Percentiles rank a stretch among this genome's conserved stretches.
Evolutionary conservation across 306 rosid species (phyloP).

Genomic region (Psophocarpus tetragonolobus): DNA sequence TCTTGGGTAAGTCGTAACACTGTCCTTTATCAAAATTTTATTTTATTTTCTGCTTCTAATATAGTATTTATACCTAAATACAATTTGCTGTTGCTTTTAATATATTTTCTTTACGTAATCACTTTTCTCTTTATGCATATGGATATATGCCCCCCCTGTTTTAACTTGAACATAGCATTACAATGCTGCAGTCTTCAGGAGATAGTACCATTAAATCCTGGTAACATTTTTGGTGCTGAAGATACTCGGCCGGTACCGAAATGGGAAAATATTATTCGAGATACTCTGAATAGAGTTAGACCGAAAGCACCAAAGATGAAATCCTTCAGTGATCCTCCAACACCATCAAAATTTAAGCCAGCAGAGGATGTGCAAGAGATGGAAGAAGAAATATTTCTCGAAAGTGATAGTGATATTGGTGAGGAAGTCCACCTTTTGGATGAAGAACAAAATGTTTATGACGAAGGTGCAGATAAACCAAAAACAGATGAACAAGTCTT

Average conservation of each 20-base stretch:
- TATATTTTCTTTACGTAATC: neutral
- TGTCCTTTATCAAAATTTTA: neutral
- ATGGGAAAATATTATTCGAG: slow-evolving; percentile 85
- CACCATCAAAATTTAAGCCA: slow-evolving; percentile 87
- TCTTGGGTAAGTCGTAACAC: slow-evolving; percentile 62
- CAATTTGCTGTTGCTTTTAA: neutral
- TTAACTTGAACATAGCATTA: slow-evolving; percentile 28
- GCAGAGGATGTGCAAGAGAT: slow-evolving; percentile 57
- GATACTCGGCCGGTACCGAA: slow-evolving; percentile 71
- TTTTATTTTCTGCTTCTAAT: neutral
- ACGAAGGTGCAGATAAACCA: slow-evolving; percentile 29
- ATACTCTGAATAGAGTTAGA: slow-evolving; percentile 67
- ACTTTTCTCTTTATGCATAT: neutral
- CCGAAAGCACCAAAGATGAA: slow-evolving; percentile 54
- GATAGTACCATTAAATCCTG: slow-evolving; percentile 91
- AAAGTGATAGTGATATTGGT: slow-evolving; percentile 82
- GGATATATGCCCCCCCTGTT: neutral
- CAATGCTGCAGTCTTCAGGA: slow-evolving; percentile 77
- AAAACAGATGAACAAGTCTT: slow-evolving; percentile 34
- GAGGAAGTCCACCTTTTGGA: slow-evolving; percentile 78
- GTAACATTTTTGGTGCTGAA: slow-evolving; percentile 86
- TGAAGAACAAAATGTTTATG: slow-evolving; percentile 50
- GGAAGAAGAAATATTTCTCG: slow-evolving; percentile 71
- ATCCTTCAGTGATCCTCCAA: slow-evolving; percentile 90
- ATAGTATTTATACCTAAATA: neutral